Percentiles rank a stretch among this genome's conserved stretches.
These are phyloP conservation scores for Knufia fluminis DNA, from an alignment of 2,329 filamentous ascomycete genomes.

Conservation along the genomic window DNA sequence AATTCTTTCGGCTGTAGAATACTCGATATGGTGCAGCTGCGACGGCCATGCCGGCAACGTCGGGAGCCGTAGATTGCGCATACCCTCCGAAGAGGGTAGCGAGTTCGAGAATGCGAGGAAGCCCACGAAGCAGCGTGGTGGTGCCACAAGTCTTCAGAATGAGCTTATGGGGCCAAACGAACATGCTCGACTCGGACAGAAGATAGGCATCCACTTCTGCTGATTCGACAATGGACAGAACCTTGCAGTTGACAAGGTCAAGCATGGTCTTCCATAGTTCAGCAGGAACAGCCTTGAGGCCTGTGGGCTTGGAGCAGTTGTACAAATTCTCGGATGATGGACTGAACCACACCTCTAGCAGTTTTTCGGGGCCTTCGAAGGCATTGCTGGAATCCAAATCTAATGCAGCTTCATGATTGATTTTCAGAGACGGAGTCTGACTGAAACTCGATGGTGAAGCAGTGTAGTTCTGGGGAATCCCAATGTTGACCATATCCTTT, in stretches of 20 bases:
- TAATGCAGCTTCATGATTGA: constrained; percentile 88
- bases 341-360: constrained; percentile 97
- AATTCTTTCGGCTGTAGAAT: constrained; percentile 99
- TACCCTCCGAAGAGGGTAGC: constrained; percentile 84
- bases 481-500: constrained; percentile 73
- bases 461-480: constrained; percentile 71
- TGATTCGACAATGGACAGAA: constrained; percentile 85
- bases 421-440: constrained; percentile 82
- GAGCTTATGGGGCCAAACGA: constrained; percentile 98
- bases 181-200: constrained; percentile 98
- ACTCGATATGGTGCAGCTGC: constrained; percentile 87
- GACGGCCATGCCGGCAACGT: constrained; percentile 57
- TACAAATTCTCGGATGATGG: constrained; percentile 67
- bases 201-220: constrained; percentile 94
- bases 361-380: constrained; percentile 96
- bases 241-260: constrained; percentile 96
- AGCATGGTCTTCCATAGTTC: constrained; percentile 95
- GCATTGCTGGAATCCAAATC: constrained; percentile 92
- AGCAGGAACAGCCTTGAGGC: constrained; percentile 74
- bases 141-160: constrained; percentile 98
- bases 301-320: constrained; percentile 58
- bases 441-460: constrained; percentile 67
- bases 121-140: constrained; percentile 80
- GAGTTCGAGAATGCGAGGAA: constrained; percentile 86
- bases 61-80: constrained; percentile 62